These are phyloP conservation scores for Karstenula rhodostoma DNA, from an alignment of 2,329 filamentous ascomycete genomes.

Conservation along the genomic window DNA sequence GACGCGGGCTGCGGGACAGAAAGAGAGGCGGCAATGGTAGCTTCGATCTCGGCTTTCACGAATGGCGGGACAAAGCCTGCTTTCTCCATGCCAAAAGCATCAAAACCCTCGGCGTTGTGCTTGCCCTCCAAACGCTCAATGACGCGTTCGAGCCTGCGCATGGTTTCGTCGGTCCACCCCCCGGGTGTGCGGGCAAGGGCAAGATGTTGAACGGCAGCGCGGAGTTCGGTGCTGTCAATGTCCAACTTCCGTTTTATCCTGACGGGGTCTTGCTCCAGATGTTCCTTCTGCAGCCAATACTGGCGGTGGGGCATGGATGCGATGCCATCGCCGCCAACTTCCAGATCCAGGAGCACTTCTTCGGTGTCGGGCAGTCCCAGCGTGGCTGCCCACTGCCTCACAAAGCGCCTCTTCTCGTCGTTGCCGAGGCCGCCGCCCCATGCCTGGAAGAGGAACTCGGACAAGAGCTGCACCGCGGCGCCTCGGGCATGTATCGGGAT, in stretches of 20 bases:
- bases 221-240: background rate
- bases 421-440: slow-evolving; percentile 16
- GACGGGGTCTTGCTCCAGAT: background rate
- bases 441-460: slow-evolving; percentile 29
- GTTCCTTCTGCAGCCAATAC: slow-evolving; percentile 1
- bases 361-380: slow-evolving; percentile 15
- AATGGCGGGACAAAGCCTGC: slow-evolving; percentile 33
- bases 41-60: slow-evolving; percentile 55
- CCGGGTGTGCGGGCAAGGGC: background rate
- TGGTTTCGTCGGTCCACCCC: background rate
- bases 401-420: slow-evolving; percentile 20
- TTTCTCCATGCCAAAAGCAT: background rate
- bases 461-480: slow-evolving; percentile 31
- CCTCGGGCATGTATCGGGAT: slow-evolving; percentile 21
- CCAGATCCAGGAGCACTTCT: slow-evolving; percentile 11
- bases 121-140: background rate
- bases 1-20: slow-evolving; percentile 39
- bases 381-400: slow-evolving; percentile 19
- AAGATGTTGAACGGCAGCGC: background rate
- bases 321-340: slow-evolving; percentile 11
- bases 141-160: background rate
- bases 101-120: background rate
- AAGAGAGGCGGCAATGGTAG: slow-evolving; percentile 61
- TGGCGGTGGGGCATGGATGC: background rate
- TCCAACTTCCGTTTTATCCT: background rate